phyloP scores from a whole-genome alignment of 148 eudicot genomes.

The Silene uniflora region DNA sequence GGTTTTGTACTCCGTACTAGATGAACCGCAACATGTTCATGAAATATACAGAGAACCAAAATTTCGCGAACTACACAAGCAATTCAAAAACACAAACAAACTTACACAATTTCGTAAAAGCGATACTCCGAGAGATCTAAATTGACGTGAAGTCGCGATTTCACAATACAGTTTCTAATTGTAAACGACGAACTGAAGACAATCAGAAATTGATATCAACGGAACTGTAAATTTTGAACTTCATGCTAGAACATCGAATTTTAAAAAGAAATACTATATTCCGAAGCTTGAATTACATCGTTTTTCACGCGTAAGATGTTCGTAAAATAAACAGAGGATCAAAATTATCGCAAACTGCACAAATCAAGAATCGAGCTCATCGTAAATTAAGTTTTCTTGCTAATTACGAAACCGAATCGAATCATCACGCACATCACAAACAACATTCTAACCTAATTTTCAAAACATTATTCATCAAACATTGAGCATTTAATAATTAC shows the following conservation, averaged over 20 bases:
- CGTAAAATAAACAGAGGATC: conserved; percentile 10
- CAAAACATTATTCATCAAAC: background rate
- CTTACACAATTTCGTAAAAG: background rate
- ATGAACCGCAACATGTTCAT: background rate
- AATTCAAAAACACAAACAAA: background rate
- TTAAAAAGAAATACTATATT: background rate
- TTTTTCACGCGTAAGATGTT: background rate
- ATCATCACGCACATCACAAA: background rate
- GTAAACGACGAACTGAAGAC: background rate
- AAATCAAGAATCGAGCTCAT: background rate
- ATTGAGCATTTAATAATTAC: background rate
- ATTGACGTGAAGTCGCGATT: background rate
- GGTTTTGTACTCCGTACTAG: background rate
- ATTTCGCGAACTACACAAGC: too few species aligned
- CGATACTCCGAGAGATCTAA: background rate
- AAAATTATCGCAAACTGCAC: background rate
- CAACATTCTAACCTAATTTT: background rate
- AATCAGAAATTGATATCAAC: background rate
- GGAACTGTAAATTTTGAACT: background rate
- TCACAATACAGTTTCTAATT: conserved; percentile 9
- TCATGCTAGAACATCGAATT: background rate
- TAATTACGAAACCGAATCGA: background rate
- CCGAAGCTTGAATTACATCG: too few species aligned
- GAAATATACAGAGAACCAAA: too few species aligned
- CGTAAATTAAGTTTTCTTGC: background rate